Percentiles rank a stretch among this genome's conserved stretches.
phyloP scores from a whole-genome alignment of 2,329 filamentous ascomycete species.

The Mycocentrospora acerina region DNA sequence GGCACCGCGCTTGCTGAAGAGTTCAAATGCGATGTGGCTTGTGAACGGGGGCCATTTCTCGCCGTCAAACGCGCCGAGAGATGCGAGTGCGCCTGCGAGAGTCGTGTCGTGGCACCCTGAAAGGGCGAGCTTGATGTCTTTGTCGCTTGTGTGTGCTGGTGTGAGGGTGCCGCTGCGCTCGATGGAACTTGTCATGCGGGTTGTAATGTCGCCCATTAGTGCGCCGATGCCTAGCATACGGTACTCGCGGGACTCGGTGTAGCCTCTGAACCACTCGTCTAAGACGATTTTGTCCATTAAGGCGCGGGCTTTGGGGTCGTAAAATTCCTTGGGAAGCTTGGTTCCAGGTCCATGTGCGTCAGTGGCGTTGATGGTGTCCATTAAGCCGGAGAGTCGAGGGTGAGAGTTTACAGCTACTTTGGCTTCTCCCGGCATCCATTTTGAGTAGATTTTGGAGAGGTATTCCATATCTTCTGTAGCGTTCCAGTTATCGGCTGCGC shows the following conservation, averaged over 20 bases:
- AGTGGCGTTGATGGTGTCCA: conserved; percentile 92
- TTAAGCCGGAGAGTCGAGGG: conserved; percentile 82
- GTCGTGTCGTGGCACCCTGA: conserved; percentile 94
- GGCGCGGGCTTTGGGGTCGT: conserved; percentile 69
- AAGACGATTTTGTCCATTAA: conserved; percentile 74
- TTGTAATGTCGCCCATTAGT: conserved; percentile 78
- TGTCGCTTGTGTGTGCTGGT: conserved; percentile 44
- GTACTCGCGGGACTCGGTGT: conserved; percentile 81
- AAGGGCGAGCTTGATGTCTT: conserved; percentile 70
- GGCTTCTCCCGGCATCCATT: conserved; percentile 76
- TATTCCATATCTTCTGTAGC: conserved; percentile 78
- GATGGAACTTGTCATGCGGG: conserved; percentile 46
- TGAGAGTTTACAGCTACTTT: conserved; percentile 79
- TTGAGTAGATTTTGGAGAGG: conserved; percentile 72
- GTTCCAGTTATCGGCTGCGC: conserved; percentile 52
- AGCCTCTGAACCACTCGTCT: conserved; percentile 93
- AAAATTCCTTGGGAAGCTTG: conserved; percentile 80
- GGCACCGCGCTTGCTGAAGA: conserved; percentile 64
- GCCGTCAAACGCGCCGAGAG: conserved; percentile 75
- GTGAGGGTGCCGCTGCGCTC: conserved; percentile 41
- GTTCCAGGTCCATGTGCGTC: conserved; percentile 81
- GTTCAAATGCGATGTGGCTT: conserved; percentile 85
- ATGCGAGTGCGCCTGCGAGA: conserved; percentile 73
- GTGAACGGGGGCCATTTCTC: conserved; percentile 89
- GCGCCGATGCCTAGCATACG: conserved; percentile 84